Evolutionary conservation across 2,329 filamentous ascomycete species (phyloP).

Genomic region (Trichoderma afroharzianum): DNA sequence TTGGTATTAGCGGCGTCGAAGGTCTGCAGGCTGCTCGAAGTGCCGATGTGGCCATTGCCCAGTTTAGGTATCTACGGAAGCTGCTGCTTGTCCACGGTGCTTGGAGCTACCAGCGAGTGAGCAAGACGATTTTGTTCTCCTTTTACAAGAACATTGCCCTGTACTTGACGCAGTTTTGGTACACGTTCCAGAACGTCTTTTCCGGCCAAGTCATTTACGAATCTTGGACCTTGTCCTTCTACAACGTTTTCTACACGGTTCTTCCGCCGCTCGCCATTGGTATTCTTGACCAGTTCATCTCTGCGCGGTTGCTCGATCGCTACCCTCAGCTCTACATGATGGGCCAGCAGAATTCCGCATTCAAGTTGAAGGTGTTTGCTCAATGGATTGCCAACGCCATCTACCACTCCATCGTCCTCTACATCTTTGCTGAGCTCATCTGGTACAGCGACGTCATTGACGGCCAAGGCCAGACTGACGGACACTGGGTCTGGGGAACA

Average conservation of each 20-base stretch:
- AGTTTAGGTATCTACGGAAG: conserved; percentile 94
- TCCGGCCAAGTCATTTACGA: conserved; percentile 98
- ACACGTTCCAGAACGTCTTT: conserved; percentile 97
- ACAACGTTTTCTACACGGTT: conserved; percentile 97
- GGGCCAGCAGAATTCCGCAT: conserved; percentile 89
- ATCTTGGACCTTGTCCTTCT: conserved; percentile 98
- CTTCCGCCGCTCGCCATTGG: conserved; percentile 90
- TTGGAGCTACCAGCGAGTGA: conserved; percentile 96
- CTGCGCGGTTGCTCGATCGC: conserved; percentile 84
- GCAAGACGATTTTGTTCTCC: conserved; percentile 95
- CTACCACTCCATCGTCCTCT: conserved; percentile 92
- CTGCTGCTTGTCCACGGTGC: conserved; percentile 90
- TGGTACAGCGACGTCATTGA: conserved; percentile 78
- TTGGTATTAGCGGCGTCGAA: conserved; percentile 95
- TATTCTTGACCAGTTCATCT: conserved; percentile 97
- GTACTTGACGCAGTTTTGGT: conserved; percentile 99
- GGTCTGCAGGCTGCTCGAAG: conserved; percentile 94
- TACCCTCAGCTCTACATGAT: conserved; percentile 95
- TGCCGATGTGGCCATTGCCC: conserved; percentile 91
- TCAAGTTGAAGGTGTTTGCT: conserved; percentile 87
- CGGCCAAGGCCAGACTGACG: conserved; percentile 73
- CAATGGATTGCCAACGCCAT: conserved; percentile 93
- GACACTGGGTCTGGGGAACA: conserved; percentile 98
- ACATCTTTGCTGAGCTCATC: conserved; percentile 77
- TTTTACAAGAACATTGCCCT: conserved; percentile 99